These are phyloP conservation scores for Somion occarium DNA, from an alignment of 1,284 basidiomycete genomes.

Conservation along the genomic window DNA sequence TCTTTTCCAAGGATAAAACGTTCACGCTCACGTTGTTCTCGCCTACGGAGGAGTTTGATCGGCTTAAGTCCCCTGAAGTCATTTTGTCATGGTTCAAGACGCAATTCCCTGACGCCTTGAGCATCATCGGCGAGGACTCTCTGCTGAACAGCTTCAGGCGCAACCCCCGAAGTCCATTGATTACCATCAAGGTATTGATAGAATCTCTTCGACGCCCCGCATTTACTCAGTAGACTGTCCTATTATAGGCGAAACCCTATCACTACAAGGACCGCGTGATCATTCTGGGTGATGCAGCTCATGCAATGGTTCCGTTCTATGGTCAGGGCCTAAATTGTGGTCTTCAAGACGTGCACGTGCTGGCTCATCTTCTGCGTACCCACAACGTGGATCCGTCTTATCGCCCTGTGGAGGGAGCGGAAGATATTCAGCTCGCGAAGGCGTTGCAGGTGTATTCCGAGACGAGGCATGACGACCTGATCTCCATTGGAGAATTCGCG, in stretches of 20 bases:
- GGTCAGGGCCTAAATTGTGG: slow-evolving; percentile 98
- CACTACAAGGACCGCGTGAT: slow-evolving; percentile 87
- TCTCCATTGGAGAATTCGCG: slow-evolving; percentile 88
- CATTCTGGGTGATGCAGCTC: slow-evolving; percentile 91
- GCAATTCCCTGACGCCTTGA: slow-evolving; percentile 86
- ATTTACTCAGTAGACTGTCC: background rate
- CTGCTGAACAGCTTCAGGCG: slow-evolving; percentile 73
- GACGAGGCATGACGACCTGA: slow-evolving; percentile 80
- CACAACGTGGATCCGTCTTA: slow-evolving; percentile 51
- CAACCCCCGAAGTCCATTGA: slow-evolving; percentile 86
- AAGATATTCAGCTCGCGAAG: slow-evolving; percentile 54
- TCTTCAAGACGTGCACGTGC: slow-evolving; percentile 92
- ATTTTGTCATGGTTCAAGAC: slow-evolving; percentile 76
- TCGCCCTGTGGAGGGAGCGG: slow-evolving; percentile 28
- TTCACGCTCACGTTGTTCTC: slow-evolving; percentile 94
- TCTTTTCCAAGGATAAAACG: slow-evolving; percentile 61
- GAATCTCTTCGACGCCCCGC: background rate
- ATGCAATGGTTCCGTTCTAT: slow-evolving; percentile 98
- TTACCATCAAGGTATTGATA: slow-evolving; percentile 77
- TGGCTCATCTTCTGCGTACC: slow-evolving; percentile 72
- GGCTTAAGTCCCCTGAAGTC: slow-evolving; percentile 52
- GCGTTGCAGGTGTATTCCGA: slow-evolving; percentile 79
- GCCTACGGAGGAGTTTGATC: slow-evolving; percentile 75
- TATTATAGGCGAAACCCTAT: slow-evolving; percentile 72
- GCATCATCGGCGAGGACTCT: slow-evolving; percentile 76